phyloP scores from a whole-genome alignment of 2,329 filamentous ascomycete species.

The Cryphonectria parasitica region DNA sequence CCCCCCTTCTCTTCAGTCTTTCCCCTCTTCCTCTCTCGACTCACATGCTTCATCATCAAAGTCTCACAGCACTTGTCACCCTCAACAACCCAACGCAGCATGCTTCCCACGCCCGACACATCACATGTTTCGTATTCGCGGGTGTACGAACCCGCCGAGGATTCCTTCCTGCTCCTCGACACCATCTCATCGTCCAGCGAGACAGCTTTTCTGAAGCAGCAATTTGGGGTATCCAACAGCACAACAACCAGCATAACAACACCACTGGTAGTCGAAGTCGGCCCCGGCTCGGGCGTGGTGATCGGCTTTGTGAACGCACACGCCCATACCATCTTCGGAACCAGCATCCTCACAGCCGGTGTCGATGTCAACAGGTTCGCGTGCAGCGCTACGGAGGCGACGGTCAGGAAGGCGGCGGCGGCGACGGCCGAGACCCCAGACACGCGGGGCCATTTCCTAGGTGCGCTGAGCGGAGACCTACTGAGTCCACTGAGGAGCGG shows the following conservation, averaged over 20 bases:
- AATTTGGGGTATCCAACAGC: slow-evolving; percentile 53
- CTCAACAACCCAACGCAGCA: slow-evolving; percentile 40
- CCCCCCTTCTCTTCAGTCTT: too few species aligned
- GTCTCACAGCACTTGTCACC: not conserved
- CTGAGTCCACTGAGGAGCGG: slow-evolving; percentile 60
- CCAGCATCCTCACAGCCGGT: slow-evolving; percentile 71
- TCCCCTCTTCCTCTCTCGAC: not conserved
- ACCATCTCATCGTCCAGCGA: slow-evolving; percentile 78
- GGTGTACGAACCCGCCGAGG: slow-evolving; percentile 94
- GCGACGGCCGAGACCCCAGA: slow-evolving; percentile 34
- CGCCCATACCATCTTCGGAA: slow-evolving; percentile 71
- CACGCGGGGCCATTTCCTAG: slow-evolving; percentile 60
- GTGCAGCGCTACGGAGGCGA: slow-evolving; percentile 74
- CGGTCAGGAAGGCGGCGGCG: slow-evolving; percentile 56
- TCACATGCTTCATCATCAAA: not conserved
- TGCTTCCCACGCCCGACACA: slow-evolving; percentile 94
- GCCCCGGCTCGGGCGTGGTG: slow-evolving; percentile 92
- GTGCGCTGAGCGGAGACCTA: slow-evolving; percentile 73
- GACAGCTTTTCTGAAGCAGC: slow-evolving; percentile 66
- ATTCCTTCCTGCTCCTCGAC: slow-evolving; percentile 92
- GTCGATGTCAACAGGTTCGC: slow-evolving; percentile 87
- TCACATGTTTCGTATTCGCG: slow-evolving; percentile 86
- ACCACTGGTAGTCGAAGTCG: slow-evolving; percentile 80
- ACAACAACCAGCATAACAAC: slow-evolving; percentile 39
- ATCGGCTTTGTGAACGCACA: slow-evolving; percentile 85